Evolutionary conservation across 148 eudicot species (phyloP), one percentile per base, ranked within the genome.

Genomic region (Silene latifolia): DNA sequence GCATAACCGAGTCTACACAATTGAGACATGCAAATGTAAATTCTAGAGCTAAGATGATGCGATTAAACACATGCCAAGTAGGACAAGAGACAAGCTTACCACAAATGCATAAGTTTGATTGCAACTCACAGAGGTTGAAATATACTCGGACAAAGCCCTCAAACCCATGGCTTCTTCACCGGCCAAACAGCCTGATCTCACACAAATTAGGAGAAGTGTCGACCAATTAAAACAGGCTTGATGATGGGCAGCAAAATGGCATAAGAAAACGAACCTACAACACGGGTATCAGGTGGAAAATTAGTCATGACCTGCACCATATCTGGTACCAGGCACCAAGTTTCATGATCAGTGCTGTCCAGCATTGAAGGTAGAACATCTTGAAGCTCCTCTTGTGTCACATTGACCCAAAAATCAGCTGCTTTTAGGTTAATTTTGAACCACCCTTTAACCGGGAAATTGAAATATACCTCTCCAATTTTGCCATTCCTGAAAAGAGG

Each of bases 381-480:
- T 7, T 25, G 6, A 25, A 71, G 29, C 58, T 57, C 73, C 21
- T 24, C 32, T 71, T 71, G 20, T 51, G 62, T 71, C n/a, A 71
- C 42, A 24, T 71, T 27, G 1, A 51, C 73, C 32, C 57, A 18
- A 54, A 71, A 1, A 32, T 62, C 5, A 14, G n/a, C 21, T 24
- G 61, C 62, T 17, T 54, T 61, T 7, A 29, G 21, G 32, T 21
- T 20, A 14, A 71, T 15, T 23, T 8, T 57, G 73, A 53, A 71
- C 73, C 73, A 71, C 58, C 73, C 73, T 17, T 71, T n/a, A 29
- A 9, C 23, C 8, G 61, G 61, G 29, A 71, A 71, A n/a, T 71
- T 71, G 39, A 54, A 44, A 54, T 71, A 71, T 19, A 71, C 62
- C 51, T 25, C 42, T 7, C 32, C 21, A 10, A 70, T 53, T 56